A percentile compares a stretch with the other conserved stretches of the same genome.
Conservation (phyloP, 2,329 filamentous ascomycete genomes). For the Penicillium sp. region DNA sequence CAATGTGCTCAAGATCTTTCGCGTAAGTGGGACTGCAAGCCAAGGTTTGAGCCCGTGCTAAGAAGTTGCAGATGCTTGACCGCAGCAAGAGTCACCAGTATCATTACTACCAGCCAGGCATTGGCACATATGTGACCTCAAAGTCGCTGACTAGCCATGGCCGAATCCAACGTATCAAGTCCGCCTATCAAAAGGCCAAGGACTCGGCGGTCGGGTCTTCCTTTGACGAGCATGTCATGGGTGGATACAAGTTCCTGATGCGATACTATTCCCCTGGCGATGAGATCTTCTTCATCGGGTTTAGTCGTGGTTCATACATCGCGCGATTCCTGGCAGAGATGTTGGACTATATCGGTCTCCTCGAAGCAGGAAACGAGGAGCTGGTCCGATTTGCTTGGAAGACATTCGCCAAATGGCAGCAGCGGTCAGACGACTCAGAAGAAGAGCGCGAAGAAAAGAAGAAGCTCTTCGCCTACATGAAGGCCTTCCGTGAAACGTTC, state of each 20-base stretch:
- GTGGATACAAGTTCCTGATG: constrained; percentile 78
- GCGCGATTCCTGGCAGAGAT: constrained; percentile 78
- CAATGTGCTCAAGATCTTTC: constrained; percentile 50
- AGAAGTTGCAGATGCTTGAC: constrained; percentile 39
- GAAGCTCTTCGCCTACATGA: constrained; percentile 71
- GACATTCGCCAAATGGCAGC: constrained; percentile 46
- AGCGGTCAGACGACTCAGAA: constrained; percentile 31
- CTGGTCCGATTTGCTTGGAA: constrained; percentile 82
- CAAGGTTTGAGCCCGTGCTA: not conserved
- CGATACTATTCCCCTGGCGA: constrained; percentile 63
- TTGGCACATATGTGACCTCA: constrained; percentile 46
- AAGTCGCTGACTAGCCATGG: constrained; percentile 37
- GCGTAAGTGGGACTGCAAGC: constrained; percentile 30
- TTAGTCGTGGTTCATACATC: constrained; percentile 71
- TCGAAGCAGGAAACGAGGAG: constrained; percentile 81
- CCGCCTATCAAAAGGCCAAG: constrained; percentile 40
- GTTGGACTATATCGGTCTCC: constrained; percentile 77
- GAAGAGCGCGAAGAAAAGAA: constrained; percentile 33
- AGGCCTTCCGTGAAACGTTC: constrained; percentile 77
- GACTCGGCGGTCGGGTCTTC: constrained; percentile 78
- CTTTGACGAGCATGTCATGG: constrained; percentile 80
- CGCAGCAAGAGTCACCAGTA: constrained; percentile 42
- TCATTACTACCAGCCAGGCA: constrained; percentile 47
- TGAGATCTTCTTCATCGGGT: constrained; percentile 70
- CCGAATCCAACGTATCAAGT: constrained; percentile 55